Evolutionary conservation across 805 yeast genomes (phyloP).

Genomic region (Saccharomyces kudriavzevii): DNA sequence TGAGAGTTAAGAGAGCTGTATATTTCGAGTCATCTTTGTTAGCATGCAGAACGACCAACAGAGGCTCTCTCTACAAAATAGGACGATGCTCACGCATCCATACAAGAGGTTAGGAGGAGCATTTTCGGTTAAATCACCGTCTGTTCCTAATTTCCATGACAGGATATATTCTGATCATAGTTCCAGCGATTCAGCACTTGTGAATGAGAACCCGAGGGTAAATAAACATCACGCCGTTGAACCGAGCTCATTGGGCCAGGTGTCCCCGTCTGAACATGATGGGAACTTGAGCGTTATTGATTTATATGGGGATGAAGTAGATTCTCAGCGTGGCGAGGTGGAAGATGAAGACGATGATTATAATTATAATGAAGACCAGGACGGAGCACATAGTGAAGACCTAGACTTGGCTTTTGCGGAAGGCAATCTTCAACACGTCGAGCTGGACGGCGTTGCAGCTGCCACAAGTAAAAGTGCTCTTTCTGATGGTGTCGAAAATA

Average conservation of each 20-base stretch:
- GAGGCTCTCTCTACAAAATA: neutral
- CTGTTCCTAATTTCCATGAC: constrained; percentile 17
- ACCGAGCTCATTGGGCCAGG: neutral
- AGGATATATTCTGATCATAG: constrained; percentile 3
- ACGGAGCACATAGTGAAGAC: neutral
- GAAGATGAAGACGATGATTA: constrained; percentile 3
- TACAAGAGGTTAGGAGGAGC: neutral
- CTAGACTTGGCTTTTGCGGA: neutral
- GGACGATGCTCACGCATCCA: neutral
- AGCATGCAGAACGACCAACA: neutral
- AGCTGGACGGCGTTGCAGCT: neutral
- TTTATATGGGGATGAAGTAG: constrained; percentile 29
- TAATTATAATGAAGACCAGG: neutral
- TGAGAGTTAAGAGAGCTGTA: neutral
- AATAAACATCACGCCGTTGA: neutral
- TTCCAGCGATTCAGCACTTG: constrained; percentile 8
- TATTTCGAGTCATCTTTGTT: neutral
- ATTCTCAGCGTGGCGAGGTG: constrained; percentile 7
- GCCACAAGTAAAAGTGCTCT: constrained; percentile 2
- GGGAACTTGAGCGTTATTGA: constrained; percentile 33
- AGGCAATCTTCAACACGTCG: neutral
- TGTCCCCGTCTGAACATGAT: constrained; percentile 12
- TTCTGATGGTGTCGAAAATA: constrained; percentile 1
- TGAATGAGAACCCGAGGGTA: neutral
- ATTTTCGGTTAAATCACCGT: constrained; percentile 12